Percentiles rank a stretch among this genome's conserved stretches.
Conservation (phyloP, 2,329 filamentous ascomycete genomes). For the Rhexocercosporidium sp. region DNA sequence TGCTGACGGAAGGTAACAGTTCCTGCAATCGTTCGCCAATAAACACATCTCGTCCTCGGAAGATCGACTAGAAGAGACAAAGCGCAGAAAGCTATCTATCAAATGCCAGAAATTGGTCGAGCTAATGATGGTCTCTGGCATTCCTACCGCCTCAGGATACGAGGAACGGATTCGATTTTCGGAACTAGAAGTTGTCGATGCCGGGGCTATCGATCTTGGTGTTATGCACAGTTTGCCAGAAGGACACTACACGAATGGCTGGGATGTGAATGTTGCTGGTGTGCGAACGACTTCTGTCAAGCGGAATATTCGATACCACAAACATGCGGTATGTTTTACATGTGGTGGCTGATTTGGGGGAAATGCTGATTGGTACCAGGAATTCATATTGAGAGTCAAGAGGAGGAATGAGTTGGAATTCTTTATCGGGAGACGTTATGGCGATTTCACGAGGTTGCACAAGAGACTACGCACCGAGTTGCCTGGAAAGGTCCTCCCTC, state of each 20-base stretch:
- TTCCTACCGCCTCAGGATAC: conserved; percentile 94
- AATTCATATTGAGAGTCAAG: conserved; percentile 90
- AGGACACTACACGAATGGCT: conserved; percentile 90
- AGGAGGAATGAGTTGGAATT: conserved; percentile 74
- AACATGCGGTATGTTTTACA: conserved; percentile 74
- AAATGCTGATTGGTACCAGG: conserved; percentile 52
- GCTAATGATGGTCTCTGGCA: conserved; percentile 98
- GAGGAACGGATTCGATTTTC: conserved; percentile 97
- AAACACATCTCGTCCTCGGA: conserved; percentile 98
- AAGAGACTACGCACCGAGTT: conserved; percentile 82
- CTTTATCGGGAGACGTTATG: conserved; percentile 85
- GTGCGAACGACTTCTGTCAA: conserved; percentile 82
- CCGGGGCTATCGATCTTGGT: conserved; percentile 89
- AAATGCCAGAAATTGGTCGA: conserved; percentile 97
- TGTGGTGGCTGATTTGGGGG: neutral
- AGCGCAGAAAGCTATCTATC: conserved; percentile 85
- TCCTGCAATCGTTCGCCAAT: conserved; percentile 94
- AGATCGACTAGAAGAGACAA: conserved; percentile 94
- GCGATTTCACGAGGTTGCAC: conserved; percentile 83
- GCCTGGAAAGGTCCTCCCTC: conserved; percentile 86
- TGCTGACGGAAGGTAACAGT: conserved; percentile 56
- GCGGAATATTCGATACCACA: conserved; percentile 86
- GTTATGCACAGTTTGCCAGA: conserved; percentile 86
- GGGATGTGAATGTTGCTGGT: conserved; percentile 95
- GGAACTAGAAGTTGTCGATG: conserved; percentile 95